Percentiles rank a stretch among this genome's conserved stretches.
These are phyloP conservation scores for Metschnikowia kunwiensis DNA, from an alignment of 805 yeast species.

Conservation along the genomic window DNA sequence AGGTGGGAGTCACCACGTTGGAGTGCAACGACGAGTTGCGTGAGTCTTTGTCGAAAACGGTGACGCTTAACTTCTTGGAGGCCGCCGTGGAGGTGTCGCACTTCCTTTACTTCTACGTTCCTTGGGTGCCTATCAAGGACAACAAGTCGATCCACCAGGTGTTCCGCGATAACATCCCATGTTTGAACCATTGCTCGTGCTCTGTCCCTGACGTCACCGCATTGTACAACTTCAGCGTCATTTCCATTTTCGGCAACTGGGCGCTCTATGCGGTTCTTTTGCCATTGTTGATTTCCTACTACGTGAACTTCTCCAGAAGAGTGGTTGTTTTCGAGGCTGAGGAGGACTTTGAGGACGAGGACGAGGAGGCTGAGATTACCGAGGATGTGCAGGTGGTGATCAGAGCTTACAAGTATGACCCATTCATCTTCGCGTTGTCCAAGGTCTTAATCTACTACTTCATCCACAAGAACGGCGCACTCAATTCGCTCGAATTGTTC, in stretches of 20 bases:
- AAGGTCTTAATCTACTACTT: constrained; percentile 39
- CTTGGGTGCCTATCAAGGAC: constrained; percentile 34
- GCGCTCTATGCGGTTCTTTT: constrained; percentile 33
- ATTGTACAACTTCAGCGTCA: constrained; percentile 27
- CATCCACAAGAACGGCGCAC: constrained; percentile 32
- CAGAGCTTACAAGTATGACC: constrained; percentile 48
- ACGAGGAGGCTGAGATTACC: neutral
- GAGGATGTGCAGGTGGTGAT: constrained; percentile 15
- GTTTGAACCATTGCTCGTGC: constrained; percentile 20
- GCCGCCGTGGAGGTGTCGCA: constrained; percentile 28
- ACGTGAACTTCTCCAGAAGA: constrained; percentile 50
- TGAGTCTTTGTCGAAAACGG: constrained; percentile 36
- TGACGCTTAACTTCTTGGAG: constrained; percentile 36
- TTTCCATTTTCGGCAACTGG: constrained; percentile 41
- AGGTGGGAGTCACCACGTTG: constrained; percentile 32
- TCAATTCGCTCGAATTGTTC: constrained; percentile 26
- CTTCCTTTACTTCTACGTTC: constrained; percentile 34
- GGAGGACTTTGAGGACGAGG: constrained; percentile 10
- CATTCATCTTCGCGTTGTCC: constrained; percentile 49
- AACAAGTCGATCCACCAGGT: constrained; percentile 36
- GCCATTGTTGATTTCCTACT: constrained; percentile 47
- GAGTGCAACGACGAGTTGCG: constrained; percentile 38
- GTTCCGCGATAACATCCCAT: constrained; percentile 31
- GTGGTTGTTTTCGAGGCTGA: constrained; percentile 28
- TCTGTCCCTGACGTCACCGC: constrained; percentile 37